phyloP scores from a whole-genome alignment of 305 asterid genomes.

The Euphrasia arctica region DNA sequence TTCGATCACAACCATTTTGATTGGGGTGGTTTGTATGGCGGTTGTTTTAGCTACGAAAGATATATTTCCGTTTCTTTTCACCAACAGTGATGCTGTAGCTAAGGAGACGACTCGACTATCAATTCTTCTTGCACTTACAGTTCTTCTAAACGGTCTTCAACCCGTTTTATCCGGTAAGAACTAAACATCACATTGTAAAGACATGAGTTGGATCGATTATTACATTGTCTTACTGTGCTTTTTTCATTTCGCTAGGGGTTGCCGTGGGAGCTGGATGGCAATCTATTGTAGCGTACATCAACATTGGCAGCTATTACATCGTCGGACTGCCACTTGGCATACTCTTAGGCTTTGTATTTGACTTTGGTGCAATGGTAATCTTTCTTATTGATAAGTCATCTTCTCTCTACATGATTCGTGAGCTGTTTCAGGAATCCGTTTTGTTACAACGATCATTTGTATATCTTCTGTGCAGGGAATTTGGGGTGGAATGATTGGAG shows the following conservation, averaged over 20 bases:
- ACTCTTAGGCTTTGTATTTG: slow-evolving; percentile 55
- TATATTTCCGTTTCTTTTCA: slow-evolving; percentile 56
- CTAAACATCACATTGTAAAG: neutral
- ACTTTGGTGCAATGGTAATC: slow-evolving; percentile 50
- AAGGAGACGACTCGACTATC: slow-evolving; percentile 61
- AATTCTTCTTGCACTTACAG: slow-evolving; percentile 51
- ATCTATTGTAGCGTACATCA: slow-evolving; percentile 60
- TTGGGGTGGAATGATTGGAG: slow-evolving; percentile 89
- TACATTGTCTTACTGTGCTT: neutral
- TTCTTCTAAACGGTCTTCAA: slow-evolving; percentile 66
- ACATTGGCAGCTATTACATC: slow-evolving; percentile 68
- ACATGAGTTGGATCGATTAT: neutral
- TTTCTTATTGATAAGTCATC: neutral
- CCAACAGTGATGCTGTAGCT: slow-evolving; percentile 67
- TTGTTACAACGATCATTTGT: neutral
- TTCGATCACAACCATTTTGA: slow-evolving; percentile 48
- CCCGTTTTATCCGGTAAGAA: slow-evolving; percentile 71
- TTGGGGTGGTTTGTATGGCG: slow-evolving; percentile 42
- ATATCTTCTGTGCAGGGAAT: slow-evolving; percentile 50
- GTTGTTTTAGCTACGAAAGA: slow-evolving; percentile 51
- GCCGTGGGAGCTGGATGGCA: slow-evolving; percentile 98
- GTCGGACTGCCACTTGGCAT: slow-evolving; percentile 80
- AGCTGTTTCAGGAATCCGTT: neutral
- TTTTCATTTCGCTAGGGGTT: slow-evolving; percentile 42
- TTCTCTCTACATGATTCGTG: too few species aligned